These are phyloP conservation scores for Tubosaeta brunneosetosa DNA, from an alignment of 768 basidiomycete genomes.

Conservation along the genomic window DNA sequence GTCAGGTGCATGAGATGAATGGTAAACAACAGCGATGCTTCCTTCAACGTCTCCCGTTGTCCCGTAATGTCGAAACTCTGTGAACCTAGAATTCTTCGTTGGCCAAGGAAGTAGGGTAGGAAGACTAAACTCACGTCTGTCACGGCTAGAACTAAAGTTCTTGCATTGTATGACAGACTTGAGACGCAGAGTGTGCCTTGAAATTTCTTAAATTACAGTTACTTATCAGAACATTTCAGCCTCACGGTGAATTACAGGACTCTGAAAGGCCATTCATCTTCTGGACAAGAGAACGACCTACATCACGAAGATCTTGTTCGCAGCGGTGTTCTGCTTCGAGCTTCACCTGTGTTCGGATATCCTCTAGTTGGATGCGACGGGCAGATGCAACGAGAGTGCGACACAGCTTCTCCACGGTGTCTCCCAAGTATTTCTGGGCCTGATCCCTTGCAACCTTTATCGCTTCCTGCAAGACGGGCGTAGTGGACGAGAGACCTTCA, in stretches of 20 bases:
- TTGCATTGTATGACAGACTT: slow-evolving; percentile 1
- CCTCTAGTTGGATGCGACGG: slow-evolving; percentile 17
- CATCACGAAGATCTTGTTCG: slow-evolving; percentile 16
- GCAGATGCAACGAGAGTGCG: slow-evolving; percentile 8
- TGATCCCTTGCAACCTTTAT: slow-evolving; percentile 9
- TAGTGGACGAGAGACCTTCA: slow-evolving; percentile 7
- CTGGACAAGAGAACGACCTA: slow-evolving; percentile 10
- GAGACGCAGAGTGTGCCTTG: slow-evolving; percentile 17
- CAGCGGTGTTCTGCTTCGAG: slow-evolving; percentile 7
- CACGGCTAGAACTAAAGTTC: background rate
- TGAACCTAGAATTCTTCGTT: slow-evolving; percentile 8
- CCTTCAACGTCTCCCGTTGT: slow-evolving; percentile 14
- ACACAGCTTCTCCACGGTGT: slow-evolving; percentile 16
- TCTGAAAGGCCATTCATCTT: slow-evolving; percentile 17
- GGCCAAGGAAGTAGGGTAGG: background rate
- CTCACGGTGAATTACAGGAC: slow-evolving; percentile 18
- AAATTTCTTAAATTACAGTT: background rate
- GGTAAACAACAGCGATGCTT: slow-evolving; percentile 21
- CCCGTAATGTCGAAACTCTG: slow-evolving; percentile 18
- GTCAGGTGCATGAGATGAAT: slow-evolving; percentile 28
- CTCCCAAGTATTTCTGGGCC: slow-evolving; percentile 17
- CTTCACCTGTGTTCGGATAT: slow-evolving; percentile 10
- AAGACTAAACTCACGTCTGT: slow-evolving; percentile 1
- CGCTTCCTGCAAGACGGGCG: slow-evolving; percentile 17
- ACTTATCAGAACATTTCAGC: background rate